Evolutionary conservation across 1,284 basidiomycete species (phyloP).

Genomic region (Microbotryum silenes-acaulis): DNA sequence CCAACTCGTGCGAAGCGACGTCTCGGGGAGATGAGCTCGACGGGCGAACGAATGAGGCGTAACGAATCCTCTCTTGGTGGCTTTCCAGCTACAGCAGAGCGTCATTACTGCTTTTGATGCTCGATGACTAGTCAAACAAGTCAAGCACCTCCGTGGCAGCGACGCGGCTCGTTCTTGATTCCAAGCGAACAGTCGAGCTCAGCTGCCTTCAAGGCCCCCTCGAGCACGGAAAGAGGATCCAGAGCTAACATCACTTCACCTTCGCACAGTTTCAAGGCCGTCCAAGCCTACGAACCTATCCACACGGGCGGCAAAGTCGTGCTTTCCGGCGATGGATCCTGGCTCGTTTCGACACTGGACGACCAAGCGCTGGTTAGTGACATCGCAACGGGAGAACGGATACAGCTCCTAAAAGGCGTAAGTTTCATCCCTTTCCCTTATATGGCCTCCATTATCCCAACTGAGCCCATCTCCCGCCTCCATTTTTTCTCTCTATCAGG

Average conservation of each 20-base stretch:
- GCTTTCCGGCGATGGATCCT: conserved; percentile 66
- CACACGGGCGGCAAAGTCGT: conserved; percentile 83
- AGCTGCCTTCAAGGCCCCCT: neutral
- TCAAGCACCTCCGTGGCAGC: neutral
- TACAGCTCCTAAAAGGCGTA: conserved; percentile 75
- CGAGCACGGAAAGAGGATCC: neutral
- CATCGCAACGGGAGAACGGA: conserved; percentile 59
- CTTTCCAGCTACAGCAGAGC: neutral
- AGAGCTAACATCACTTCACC: neutral
- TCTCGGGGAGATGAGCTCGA: neutral
- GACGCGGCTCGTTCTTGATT: neutral
- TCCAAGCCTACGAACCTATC: conserved; percentile 49
- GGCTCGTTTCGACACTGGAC: conserved; percentile 75
- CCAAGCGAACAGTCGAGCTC: neutral
- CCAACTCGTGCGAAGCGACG: neutral
- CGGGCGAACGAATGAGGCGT: neutral
- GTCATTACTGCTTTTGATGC: neutral
- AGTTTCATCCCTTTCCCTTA: conserved; percentile 40
- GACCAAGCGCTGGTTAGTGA: conserved; percentile 81
- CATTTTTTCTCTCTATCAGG: conserved; percentile 36
- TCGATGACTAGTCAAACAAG: neutral
- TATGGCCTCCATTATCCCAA: too few relatives aligned
- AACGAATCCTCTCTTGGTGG: neutral
- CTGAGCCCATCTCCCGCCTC: too few relatives aligned
- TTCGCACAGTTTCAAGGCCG: conserved; percentile 29